Evolutionary conservation across 2,329 filamentous ascomycete genomes (phyloP), one percentile per base, ranked within the genome.

Genomic region (Botrytis deweyae): DNA sequence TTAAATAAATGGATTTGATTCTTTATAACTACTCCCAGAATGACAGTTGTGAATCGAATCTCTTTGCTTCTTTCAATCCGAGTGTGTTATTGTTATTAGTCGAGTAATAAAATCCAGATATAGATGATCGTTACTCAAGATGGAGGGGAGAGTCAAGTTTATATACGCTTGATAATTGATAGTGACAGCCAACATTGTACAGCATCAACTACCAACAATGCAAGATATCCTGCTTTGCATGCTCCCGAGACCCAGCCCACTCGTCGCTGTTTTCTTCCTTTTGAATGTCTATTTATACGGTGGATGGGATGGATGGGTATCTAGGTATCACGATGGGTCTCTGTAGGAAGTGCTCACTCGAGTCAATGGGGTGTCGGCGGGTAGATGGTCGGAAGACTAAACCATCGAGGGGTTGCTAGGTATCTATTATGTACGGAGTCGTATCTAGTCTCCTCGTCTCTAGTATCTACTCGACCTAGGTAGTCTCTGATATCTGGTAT

Each of bases 61-160:
- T 25, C 10, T 14, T 22, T 61, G 8, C 4, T 22, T 36, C 58
- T 22, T n/a, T 5, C 22, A 25, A 63, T 5, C 8, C 2, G 22
- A 52, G 4, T 12, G 2, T 14, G 1, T n/a, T 12, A 12, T 33
- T 8, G 12, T 33, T 8, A 29, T 33, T 33, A 40, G 40, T 52
- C 49, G 49, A n/a, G 49, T 16, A 7, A 55, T 14, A 16, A 16
- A 14, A 46, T 44, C 40, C 22, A 64, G 38, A 64, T 64, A 64
- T 64, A 42, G 33, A 67, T 36, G 65, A 67, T 55, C 33, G 44
- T 67, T 67, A 67, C 65, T 67, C 44, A 67, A 67, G 65, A 40
- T 16, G 52, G 65, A 55, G 65, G 33, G 65, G 62, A 46, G 33
- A 44, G n/a, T 46, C 46, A 65, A 40, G 40, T 65, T 65, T 44